Conservation (phyloP, 2,329 filamentous ascomycete species). For the Apiospora hydei region DNA sequence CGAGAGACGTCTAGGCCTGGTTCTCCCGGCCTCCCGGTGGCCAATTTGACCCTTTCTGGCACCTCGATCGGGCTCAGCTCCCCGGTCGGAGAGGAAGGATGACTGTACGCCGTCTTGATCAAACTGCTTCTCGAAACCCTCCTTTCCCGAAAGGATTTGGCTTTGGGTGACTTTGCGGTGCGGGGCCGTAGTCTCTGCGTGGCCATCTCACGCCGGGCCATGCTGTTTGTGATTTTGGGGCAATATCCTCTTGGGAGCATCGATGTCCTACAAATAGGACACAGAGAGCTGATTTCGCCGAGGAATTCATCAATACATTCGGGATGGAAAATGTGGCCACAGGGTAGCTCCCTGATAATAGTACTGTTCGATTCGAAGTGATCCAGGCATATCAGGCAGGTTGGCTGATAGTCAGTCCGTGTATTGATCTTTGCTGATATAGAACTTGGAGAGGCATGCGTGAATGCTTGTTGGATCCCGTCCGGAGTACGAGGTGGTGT, state of each 20-base stretch:
- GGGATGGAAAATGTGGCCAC: slow-evolving; percentile 91
- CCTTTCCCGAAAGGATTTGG: background rate
- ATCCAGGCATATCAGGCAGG: slow-evolving; percentile 89
- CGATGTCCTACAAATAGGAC: slow-evolving; percentile 87
- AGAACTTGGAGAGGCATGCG: slow-evolving; percentile 33
- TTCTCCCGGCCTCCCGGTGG: slow-evolving; percentile 26
- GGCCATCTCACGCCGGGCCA: slow-evolving; percentile 83
- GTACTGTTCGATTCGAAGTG: slow-evolving; percentile 75
- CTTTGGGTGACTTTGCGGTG: background rate
- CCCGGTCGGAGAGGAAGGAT: slow-evolving; percentile 31
- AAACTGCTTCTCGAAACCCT: slow-evolving; percentile 31
- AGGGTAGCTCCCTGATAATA: slow-evolving; percentile 84
- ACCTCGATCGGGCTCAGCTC: slow-evolving; percentile 33
- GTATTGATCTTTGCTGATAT: slow-evolving; percentile 46
- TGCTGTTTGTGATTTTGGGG: slow-evolving; percentile 79
- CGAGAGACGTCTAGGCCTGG: slow-evolving; percentile 29
- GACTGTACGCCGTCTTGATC: slow-evolving; percentile 32
- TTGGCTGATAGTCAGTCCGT: slow-evolving; percentile 71
- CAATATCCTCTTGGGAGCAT: slow-evolving; percentile 75
- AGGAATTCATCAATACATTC: slow-evolving; percentile 91
- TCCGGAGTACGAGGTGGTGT: slow-evolving; percentile 19
- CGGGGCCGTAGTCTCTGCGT: slow-evolving; percentile 65
- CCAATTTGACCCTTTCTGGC: slow-evolving; percentile 32
- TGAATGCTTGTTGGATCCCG: slow-evolving; percentile 34
- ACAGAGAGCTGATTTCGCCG: slow-evolving; percentile 79